Conservation (phyloP, 2,329 filamentous ascomycete genomes). For the Fusarium sp. region DNA sequence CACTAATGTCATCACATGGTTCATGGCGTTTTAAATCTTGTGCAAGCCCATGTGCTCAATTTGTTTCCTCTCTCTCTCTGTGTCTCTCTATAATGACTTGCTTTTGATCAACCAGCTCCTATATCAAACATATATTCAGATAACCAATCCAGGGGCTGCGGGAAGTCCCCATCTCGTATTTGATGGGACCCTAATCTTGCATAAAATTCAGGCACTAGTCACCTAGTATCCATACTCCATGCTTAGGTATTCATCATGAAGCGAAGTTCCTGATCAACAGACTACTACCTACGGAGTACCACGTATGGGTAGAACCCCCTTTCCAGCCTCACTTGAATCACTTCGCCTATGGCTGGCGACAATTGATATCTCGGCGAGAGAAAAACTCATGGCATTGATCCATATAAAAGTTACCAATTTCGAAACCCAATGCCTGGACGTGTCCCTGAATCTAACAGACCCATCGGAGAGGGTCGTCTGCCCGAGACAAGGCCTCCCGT, state of each 20-base stretch:
- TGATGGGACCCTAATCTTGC: constrained; percentile 28
- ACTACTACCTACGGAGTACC: not conserved
- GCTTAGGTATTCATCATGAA: not conserved
- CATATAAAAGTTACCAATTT: not conserved
- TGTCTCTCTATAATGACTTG: too few relatives aligned
- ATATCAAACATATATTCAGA: not conserved
- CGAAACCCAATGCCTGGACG: not conserved
- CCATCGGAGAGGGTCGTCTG: not conserved
- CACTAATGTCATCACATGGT: constrained; percentile 6
- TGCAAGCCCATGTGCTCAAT: constrained; percentile 1
- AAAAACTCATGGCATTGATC: not conserved
- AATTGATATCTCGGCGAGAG: constrained; percentile 19
- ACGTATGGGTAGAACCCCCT: not conserved
- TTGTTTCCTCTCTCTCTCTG: not conserved
- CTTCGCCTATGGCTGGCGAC: constrained; percentile 2
- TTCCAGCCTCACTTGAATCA: not conserved
- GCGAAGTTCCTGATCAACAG: constrained; percentile 15
- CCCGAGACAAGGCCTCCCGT: constrained; percentile 15
- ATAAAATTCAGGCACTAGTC: constrained; percentile 17
- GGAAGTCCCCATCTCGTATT: constrained; percentile 29
- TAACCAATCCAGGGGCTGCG: constrained; percentile 27
- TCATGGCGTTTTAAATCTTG: not conserved
- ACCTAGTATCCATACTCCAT: not conserved
- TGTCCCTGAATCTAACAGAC: constrained; percentile 7
- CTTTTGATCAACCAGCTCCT: not conserved